phyloP scores from a whole-genome alignment of 345 rosid genomes.

The thale cress (Arabidopsis thaliana) region DNA sequence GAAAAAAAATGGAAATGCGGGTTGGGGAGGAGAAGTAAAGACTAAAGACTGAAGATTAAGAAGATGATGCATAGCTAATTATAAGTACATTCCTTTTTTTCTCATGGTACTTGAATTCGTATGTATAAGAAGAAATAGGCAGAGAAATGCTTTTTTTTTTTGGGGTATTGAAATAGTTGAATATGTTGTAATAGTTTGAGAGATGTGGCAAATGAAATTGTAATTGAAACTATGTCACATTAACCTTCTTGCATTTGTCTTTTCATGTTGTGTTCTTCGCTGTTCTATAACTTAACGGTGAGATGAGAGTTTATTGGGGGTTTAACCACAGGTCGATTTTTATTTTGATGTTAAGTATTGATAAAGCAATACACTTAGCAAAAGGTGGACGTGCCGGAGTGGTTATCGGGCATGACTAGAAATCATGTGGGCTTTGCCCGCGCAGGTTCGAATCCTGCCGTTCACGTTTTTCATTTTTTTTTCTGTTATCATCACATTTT shows the following conservation, averaged over 20 bases:
- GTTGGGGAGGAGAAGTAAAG: conserved; percentile 24
- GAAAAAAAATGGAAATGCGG: conserved; percentile 17
- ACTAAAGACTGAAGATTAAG: conserved; percentile 35
- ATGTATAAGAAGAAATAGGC: conserved; percentile 38
- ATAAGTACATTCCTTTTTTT: conserved; percentile 33
- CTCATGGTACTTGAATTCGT: conserved; percentile 36
- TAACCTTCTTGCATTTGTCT: conserved; percentile 3
- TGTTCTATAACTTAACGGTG: not conserved
- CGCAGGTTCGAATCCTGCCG: conserved; percentile 89
- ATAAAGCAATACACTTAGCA: accelerated
- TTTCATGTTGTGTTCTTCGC: not conserved
- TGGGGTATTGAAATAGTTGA: conserved; percentile 30
- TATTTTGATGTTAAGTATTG: accelerated
- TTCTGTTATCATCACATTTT: not conserved
- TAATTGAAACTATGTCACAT: conserved; percentile 22
- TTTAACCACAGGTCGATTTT: not conserved
- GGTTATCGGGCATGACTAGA: conserved; percentile 89
- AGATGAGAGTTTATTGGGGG: not conserved
- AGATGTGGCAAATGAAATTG: conserved; percentile 43
- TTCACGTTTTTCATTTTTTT: conserved; percentile 23
- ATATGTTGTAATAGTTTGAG: conserved; percentile 42
- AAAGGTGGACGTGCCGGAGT: conserved; percentile 46
- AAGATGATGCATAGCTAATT: conserved; percentile 46
- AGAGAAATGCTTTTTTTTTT: conserved; percentile 12
- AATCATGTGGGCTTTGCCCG: conserved; percentile 93